These are phyloP conservation scores for Trametopsis cervina DNA, from an alignment of 768 basidiomycete species.

Conservation along the genomic window DNA sequence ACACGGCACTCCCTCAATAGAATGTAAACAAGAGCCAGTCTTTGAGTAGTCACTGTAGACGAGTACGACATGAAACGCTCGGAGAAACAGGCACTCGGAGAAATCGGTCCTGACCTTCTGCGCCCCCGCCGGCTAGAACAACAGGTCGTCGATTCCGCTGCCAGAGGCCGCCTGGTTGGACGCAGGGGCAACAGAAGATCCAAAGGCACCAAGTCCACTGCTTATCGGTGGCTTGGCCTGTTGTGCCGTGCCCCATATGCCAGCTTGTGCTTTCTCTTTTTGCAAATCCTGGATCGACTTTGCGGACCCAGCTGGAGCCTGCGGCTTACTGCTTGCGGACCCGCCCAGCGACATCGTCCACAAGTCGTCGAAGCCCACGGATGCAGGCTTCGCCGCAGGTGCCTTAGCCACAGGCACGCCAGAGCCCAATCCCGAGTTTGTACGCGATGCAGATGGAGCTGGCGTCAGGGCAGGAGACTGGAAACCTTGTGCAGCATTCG, in stretches of 20 bases:
- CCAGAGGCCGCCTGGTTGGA: constrained; percentile 17
- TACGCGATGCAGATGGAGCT: constrained; percentile 24
- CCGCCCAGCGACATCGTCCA: constrained; percentile 69
- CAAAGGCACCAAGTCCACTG: constrained; percentile 23
- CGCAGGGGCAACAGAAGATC: constrained; percentile 13
- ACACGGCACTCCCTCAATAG: no score
- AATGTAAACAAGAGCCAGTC: no score
- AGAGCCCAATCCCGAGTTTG: constrained; percentile 17
- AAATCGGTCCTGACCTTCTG: no score
- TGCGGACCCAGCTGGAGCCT: constrained; percentile 10
- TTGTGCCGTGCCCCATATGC: constrained; percentile 60
- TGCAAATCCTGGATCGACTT: constrained; percentile 89
- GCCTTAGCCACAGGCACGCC: constrained; percentile 17
- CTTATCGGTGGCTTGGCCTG: constrained; percentile 18
- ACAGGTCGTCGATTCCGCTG: constrained; percentile 32
- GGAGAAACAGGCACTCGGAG: no score
- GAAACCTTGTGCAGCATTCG: constrained; percentile 9
- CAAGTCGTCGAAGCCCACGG: constrained; percentile 74
- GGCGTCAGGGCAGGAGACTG: constrained; percentile 16
- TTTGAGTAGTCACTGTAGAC: no score
- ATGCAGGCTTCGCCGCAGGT: constrained; percentile 26
- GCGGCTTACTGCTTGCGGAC: constrained; percentile 26
- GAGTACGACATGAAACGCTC: no score
- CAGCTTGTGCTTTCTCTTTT: constrained; percentile 76
- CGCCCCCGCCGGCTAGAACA: constrained; percentile 29